Evolutionary conservation across 2,329 filamentous ascomycete species (phyloP).

Genomic region (Phoma sp.): DNA sequence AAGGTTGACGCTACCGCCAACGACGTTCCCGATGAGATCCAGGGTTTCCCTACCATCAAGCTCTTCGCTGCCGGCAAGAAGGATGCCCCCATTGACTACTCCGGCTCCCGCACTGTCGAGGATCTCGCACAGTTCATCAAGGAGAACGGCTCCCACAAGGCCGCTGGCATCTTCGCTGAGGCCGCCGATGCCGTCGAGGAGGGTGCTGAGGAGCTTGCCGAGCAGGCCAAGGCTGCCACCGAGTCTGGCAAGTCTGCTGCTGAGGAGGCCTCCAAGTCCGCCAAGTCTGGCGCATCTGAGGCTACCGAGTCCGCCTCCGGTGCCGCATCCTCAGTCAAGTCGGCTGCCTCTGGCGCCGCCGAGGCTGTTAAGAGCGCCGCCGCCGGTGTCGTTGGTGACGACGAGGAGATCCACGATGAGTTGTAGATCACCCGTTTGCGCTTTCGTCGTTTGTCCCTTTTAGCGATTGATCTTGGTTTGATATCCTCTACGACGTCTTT

Average conservation of each 20-base stretch:
- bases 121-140: constrained; percentile 91
- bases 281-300: constrained; percentile 52
- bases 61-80: constrained; percentile 92
- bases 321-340: constrained; percentile 40
- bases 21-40: constrained; percentile 95
- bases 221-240: constrained; percentile 52
- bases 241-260: constrained; percentile 49
- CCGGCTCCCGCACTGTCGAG: constrained; percentile 85
- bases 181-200: constrained; percentile 60
- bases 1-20: constrained; percentile 98
- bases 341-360: constrained; percentile 48
- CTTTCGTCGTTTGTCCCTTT: constrained; percentile 20
- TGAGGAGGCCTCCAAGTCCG: constrained; percentile 56
- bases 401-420: constrained; percentile 69
- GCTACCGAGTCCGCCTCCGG: constrained; percentile 43
- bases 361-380: constrained; percentile 47
- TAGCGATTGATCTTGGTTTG: constrained; percentile 33
- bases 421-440: constrained; percentile 70
- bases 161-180: constrained; percentile 69
- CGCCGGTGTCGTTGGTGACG: constrained; percentile 49
- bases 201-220: constrained; percentile 47
- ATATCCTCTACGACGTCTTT: constrained; percentile 24
- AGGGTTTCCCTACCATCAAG: constrained; percentile 99
- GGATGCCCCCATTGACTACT: constrained; percentile 83
- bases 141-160: constrained; percentile 92